phyloP scores from a whole-genome alignment of 106 monocot genomes.

The Xerophyta viscosa region DNA sequence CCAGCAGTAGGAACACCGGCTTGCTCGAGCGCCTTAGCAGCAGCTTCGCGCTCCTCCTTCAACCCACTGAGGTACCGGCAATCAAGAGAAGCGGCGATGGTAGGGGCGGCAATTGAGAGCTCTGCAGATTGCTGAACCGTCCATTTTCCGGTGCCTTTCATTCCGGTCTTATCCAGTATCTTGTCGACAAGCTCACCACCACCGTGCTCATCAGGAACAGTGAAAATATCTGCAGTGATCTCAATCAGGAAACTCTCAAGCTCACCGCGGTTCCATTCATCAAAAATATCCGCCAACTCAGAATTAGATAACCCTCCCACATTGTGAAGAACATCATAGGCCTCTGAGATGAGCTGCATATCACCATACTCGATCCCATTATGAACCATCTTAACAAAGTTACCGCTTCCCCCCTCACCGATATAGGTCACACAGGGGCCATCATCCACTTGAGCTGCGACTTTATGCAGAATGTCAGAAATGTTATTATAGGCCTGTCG shows the following conservation, averaged over 20 bases:
- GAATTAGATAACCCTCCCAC: constrained; percentile 3
- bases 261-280: constrained; percentile 10
- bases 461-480: not conserved
- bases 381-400: constrained; percentile 11
- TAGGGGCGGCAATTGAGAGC: constrained; percentile 7
- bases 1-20: not conserved
- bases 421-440: constrained; percentile 10
- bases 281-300: constrained; percentile 5
- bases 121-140: constrained; percentile 10
- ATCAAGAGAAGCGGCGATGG: constrained; percentile 6
- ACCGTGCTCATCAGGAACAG: constrained; percentile 2
- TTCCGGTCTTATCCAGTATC: constrained; percentile 14
- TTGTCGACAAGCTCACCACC: constrained; percentile 10
- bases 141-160: constrained; percentile 12
- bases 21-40: constrained; percentile 2
- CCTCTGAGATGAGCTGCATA: constrained; percentile 9
- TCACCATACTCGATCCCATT: constrained; percentile 11
- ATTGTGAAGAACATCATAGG: constrained; percentile 5
- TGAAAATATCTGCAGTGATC: constrained; percentile 11
- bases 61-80: constrained; percentile 9
- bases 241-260: constrained; percentile 10
- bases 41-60: constrained; percentile 11
- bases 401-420: constrained; percentile 3
- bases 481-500: constrained; percentile 3
- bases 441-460: constrained; percentile 7